Base-by-base conservation (phyloP, 352 stramenopile genomes). In the Phytophthora constricta region DNA sequence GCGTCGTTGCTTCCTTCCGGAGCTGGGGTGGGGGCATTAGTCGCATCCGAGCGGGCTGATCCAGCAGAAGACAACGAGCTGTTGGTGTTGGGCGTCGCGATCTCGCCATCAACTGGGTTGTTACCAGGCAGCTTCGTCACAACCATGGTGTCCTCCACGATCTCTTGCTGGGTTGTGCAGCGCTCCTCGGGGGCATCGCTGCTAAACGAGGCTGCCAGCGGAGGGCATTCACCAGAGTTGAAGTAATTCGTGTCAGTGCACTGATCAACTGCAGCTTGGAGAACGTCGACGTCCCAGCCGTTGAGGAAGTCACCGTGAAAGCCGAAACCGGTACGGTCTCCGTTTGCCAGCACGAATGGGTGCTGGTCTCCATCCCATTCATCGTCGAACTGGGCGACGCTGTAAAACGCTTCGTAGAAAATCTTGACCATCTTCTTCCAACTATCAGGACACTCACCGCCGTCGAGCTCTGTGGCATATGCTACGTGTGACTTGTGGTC, bases 381-480 rank as follows among this genome's bases (percentile, higher is more conserved):
- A 45, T 66, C 68, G 49, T 86, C 74, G 46, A 71, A 86, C 58
- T 82, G 69, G 22, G 59, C 77, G 16, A 86, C 74, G 22, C 53
- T 78, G 65, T 81, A 86, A 58, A 86, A 86, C 14, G 72, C 65
- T 54, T 86, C 77, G 62, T 80, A 86, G 52, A 86, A 86, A 43
- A 84, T 80, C 61, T 86, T 86, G 58, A 86, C 69, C 69, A 86
- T 82, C 62, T 86, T 86, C 66, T 79, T 65, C 63, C 74, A 83
- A 13, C 69, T 69, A 4, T 62, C 28, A 0, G 77, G 74, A 41
- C 77, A 86, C 16, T 59, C 60, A 17, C 77, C 77, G 2, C 74
- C 74, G 20, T 86, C 77, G 7, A 86, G 69, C 1, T 22, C 69
- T 23, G 74, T 71, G 17, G 77, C 77, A 49, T 86, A 86, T 1